Percentiles rank a stretch among this genome's conserved stretches.
Evolutionary conservation across 2,329 filamentous ascomycete species (phyloP).

Genomic region (Diplodia mutila): DNA sequence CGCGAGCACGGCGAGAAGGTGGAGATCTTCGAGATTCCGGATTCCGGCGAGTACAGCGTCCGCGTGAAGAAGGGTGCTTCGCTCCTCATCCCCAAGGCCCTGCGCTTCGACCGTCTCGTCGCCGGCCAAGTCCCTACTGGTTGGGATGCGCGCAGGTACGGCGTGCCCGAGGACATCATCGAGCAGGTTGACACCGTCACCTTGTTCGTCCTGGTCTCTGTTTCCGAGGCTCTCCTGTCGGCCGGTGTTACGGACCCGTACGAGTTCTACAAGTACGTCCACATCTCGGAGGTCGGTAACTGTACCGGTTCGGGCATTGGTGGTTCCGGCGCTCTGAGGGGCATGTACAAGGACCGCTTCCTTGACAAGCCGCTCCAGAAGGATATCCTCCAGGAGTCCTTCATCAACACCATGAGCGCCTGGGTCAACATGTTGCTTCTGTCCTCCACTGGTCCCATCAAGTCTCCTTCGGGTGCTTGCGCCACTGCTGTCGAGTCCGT

Average conservation of each 20-base stretch:
- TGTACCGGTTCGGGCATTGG: conserved; percentile 98
- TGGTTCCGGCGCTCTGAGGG: conserved; percentile 86
- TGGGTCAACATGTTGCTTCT: conserved; percentile 99
- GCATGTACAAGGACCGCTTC: conserved; percentile 98
- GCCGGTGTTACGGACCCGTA: conserved; percentile 98
- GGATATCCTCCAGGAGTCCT: conserved; percentile 98
- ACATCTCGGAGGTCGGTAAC: conserved; percentile 97
- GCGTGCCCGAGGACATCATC: conserved; percentile 96
- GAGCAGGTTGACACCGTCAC: conserved; percentile 96
- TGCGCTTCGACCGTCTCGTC: conserved; percentile 95
- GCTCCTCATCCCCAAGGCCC: conserved; percentile 93
- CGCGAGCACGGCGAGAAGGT: conserved; percentile 97
- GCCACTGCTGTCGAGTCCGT: conserved; percentile 96
- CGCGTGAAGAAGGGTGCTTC: conserved; percentile 94
- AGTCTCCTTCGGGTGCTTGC: conserved; percentile 96
- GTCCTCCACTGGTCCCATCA: conserved; percentile 96
- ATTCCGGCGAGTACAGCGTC: conserved; percentile 92
- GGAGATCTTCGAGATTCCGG: conserved; percentile 92
- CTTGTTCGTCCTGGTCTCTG: conserved; percentile 91
- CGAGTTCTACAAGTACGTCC: conserved; percentile 99
- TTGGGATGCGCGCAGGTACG: conserved; percentile 96
- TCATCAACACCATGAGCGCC: conserved; percentile 99
- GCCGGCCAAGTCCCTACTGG: conserved; percentile 96
- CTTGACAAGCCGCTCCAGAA: conserved; percentile 97
- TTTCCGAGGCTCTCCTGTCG: conserved; percentile 85